Evolutionary conservation across 768 basidiomycete genomes (phyloP).

Genomic region (Obba rivulosa): DNA sequence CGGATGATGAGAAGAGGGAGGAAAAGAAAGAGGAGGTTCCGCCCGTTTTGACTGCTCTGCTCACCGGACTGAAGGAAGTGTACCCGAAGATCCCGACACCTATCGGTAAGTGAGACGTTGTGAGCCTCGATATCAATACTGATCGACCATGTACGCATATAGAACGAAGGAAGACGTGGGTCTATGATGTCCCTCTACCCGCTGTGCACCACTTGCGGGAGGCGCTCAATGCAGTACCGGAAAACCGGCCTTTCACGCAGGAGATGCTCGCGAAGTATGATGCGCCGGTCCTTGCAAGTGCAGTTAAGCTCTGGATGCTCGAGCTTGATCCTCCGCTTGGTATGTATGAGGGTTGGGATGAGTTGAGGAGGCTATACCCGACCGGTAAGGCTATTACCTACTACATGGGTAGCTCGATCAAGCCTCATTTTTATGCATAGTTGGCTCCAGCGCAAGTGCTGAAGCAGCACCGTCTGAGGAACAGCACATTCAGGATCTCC

Average conservation of each 20-base stretch:
- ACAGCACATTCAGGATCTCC: conserved; percentile 58
- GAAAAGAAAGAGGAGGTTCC: conserved; percentile 52
- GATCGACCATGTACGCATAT: conserved; percentile 1
- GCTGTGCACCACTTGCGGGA: conserved; percentile 84
- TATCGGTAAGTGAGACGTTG: conserved; percentile 40
- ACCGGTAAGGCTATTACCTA: conserved; percentile 32
- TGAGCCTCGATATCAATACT: background rate
- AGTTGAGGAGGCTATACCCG: conserved; percentile 83
- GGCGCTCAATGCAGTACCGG: conserved; percentile 68
- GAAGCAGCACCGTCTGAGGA: conserved; percentile 51
- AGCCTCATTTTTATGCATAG: conserved; percentile 19
- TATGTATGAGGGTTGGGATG: conserved; percentile 89
- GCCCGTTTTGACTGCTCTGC: conserved; percentile 63
- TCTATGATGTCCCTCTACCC: conserved; percentile 87
- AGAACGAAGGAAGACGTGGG: conserved; percentile 90
- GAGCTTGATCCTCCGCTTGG: conserved; percentile 86
- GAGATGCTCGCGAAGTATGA: conserved; percentile 73
- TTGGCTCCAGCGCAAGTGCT: conserved; percentile 49
- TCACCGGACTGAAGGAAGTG: conserved; percentile 56
- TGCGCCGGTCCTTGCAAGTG: conserved; percentile 78
- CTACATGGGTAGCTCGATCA: background rate
- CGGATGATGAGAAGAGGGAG: conserved; percentile 47
- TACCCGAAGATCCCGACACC: conserved; percentile 61
- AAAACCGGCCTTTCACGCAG: conserved; percentile 40
- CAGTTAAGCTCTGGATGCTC: conserved; percentile 85